Conservation (phyloP, 805 yeast genomes). For the Kregervanrija fluxuum region DNA sequence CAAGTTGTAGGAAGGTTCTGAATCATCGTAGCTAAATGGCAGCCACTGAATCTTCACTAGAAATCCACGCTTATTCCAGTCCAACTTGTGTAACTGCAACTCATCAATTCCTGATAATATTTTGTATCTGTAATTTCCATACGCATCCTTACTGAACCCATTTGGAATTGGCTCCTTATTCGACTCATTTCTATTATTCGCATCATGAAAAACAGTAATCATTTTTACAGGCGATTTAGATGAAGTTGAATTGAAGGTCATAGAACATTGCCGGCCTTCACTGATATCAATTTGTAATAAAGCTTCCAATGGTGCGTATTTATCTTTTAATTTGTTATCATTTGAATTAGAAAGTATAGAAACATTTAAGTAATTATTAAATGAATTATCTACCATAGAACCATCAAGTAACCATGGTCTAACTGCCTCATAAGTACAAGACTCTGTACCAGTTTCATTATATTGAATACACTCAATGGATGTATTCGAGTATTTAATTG, state of each 20-base stretch:
- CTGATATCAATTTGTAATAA: slow-evolving; percentile 50
- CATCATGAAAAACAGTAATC: slow-evolving; percentile 41
- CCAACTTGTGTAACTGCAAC: slow-evolving; percentile 56
- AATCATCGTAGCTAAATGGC: slow-evolving; percentile 46
- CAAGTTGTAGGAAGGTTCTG: slow-evolving; percentile 28
- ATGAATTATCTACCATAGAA: slow-evolving; percentile 24
- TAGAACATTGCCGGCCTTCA: slow-evolving; percentile 57
- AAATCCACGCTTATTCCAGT: slow-evolving; percentile 42
- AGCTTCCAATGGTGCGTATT: slow-evolving; percentile 60
- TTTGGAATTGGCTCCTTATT: slow-evolving; percentile 26
- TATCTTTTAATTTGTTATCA: slow-evolving; percentile 16
- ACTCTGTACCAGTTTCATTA: slow-evolving; percentile 39
- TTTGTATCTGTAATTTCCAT: slow-evolving; percentile 37
- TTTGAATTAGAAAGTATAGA: slow-evolving; percentile 46
- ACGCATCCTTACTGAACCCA: slow-evolving; percentile 35
- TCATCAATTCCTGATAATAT: slow-evolving; percentile 56
- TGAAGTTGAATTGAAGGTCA: slow-evolving; percentile 46
- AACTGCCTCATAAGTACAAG: slow-evolving; percentile 44
- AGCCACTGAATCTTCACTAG: slow-evolving; percentile 72
- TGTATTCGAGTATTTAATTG: slow-evolving; percentile 25
- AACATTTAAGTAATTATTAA: slow-evolving; percentile 40
- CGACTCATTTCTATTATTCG: slow-evolving; percentile 5
- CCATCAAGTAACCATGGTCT: slow-evolving; percentile 43
- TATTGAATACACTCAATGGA: slow-evolving; percentile 24
- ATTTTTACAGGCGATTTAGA: slow-evolving; percentile 56